A percentile compares a stretch with the other conserved stretches of the same genome.
Conservation (phyloP, 176 grass and related monocot genomes). For the Olyra latifolia region DNA sequence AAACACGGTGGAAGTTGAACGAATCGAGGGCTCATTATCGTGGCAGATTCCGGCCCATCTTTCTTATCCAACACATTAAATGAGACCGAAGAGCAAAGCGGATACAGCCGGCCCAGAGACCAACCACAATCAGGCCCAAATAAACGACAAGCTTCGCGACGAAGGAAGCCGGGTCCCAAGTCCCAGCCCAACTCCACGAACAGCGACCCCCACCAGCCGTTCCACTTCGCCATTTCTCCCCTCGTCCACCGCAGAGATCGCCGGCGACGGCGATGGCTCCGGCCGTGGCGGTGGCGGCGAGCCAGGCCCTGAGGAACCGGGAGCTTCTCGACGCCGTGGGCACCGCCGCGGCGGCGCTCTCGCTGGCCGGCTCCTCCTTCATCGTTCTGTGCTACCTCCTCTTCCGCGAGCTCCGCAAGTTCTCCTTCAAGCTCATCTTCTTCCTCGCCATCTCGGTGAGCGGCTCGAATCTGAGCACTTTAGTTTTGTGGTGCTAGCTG, state of each 20-base stretch:
- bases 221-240: neutral
- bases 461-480: neutral
- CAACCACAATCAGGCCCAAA: neutral
- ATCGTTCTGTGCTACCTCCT: slow-evolving; percentile 95
- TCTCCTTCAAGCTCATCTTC: slow-evolving; percentile 98
- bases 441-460: slow-evolving; percentile 84
- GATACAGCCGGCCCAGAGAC: neutral
- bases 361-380: slow-evolving; percentile 81
- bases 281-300: slow-evolving; percentile 20
- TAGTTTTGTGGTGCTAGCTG: neutral
- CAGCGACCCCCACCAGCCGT: slow-evolving; percentile 14
- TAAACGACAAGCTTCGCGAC: neutral
- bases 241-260: slow-evolving; percentile 34
- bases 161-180: neutral
- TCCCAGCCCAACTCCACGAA: slow-evolving; percentile 31
- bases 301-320: slow-evolving; percentile 45
- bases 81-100: neutral
- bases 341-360: slow-evolving; percentile 65
- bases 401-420: slow-evolving; percentile 97
- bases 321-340: slow-evolving; percentile 55
- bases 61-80: neutral
- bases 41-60: neutral
- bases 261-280: slow-evolving; percentile 39
- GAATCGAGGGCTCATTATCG: neutral
- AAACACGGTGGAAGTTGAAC: neutral